phyloP scores from a whole-genome alignment of 2,329 filamentous ascomycete genomes.

The Aschersonia sp. region DNA sequence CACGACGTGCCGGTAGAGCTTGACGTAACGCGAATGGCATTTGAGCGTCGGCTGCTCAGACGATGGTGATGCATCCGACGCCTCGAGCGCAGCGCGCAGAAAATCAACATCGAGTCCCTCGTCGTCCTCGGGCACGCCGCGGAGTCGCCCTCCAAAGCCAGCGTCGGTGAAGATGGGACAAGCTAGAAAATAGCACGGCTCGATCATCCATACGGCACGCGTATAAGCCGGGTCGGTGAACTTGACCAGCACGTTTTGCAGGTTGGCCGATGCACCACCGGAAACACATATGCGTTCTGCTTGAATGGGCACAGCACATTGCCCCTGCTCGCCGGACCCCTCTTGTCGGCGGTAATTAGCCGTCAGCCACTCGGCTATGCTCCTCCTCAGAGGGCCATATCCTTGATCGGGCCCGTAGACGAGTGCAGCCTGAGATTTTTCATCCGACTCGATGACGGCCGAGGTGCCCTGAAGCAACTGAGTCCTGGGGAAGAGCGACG shows the following conservation, averaged over 20 bases:
- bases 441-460: slow-evolving; percentile 41
- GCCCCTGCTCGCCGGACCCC: not conserved
- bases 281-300: slow-evolving; percentile 59
- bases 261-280: slow-evolving; percentile 71
- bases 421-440: slow-evolving; percentile 20
- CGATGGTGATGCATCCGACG: slow-evolving; percentile 11
- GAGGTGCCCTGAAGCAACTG: slow-evolving; percentile 22
- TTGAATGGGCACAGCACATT: not conserved
- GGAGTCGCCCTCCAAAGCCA: slow-evolving; percentile 53
- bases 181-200: slow-evolving; percentile 73
- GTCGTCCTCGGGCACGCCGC: slow-evolving; percentile 60
- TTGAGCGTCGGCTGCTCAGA: slow-evolving; percentile 5
- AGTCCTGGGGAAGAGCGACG: slow-evolving; percentile 37
- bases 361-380: slow-evolving; percentile 57
- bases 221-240: slow-evolving; percentile 72
- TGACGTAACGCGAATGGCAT: slow-evolving; percentile 18
- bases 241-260: slow-evolving; percentile 63
- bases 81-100: slow-evolving; percentile 15
- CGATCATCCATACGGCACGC: slow-evolving; percentile 62
- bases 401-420: slow-evolving; percentile 71
- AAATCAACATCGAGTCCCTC: slow-evolving; percentile 59
- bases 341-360: slow-evolving; percentile 8
- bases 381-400: slow-evolving; percentile 51
- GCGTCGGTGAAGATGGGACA: slow-evolving; percentile 76
- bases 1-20: slow-evolving; percentile 76